Conservation (phyloP, 495 filamentous ascomycete genomes). For the Friedmanniomyces simplex region DNA sequence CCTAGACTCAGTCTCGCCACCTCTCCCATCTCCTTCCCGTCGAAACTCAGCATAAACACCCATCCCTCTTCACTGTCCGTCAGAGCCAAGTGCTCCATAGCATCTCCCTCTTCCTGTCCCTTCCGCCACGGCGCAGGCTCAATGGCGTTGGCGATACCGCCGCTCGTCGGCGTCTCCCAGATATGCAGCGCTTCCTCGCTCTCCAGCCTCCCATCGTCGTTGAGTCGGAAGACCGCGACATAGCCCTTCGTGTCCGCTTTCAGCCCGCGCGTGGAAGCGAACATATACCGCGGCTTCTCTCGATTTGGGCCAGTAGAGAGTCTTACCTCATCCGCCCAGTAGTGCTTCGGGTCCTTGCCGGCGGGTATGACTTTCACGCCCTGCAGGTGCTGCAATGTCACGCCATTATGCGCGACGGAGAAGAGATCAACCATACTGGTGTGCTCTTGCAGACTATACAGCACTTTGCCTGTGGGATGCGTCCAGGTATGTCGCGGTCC, state of each 20-base stretch:
- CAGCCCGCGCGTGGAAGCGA: slow-evolving; percentile 18
- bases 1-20: slow-evolving; percentile 16
- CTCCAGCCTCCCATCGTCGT: slow-evolving; percentile 5
- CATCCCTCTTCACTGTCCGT: slow-evolving; percentile 20
- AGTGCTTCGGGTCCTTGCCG: slow-evolving; percentile 12
- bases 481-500: slow-evolving; percentile 21
- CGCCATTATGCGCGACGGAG: slow-evolving; percentile 8
- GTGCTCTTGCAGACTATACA: slow-evolving; percentile 23
- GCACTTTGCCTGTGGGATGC: slow-evolving; percentile 17
- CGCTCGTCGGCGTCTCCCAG: slow-evolving; percentile 19
- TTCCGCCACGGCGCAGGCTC: slow-evolving; percentile 14
- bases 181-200: slow-evolving; percentile 11
- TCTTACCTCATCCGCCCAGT: slow-evolving; percentile 22
- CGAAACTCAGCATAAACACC: slow-evolving; percentile 16
- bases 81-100: slow-evolving; percentile 14
- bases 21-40: slow-evolving; percentile 14
- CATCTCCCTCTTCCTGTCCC: background rate
- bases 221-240: slow-evolving; percentile 14
- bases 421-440: slow-evolving; percentile 21
- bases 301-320: slow-evolving; percentile 9
- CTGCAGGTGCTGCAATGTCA: slow-evolving; percentile 7
- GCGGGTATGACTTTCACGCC: slow-evolving; percentile 19
- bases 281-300: slow-evolving; percentile 14
- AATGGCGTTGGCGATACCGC: slow-evolving; percentile 20
- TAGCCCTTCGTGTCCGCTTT: slow-evolving; percentile 15